Conservation (phyloP, 139 green algal species). For the Micromonas pusilla region DNA sequence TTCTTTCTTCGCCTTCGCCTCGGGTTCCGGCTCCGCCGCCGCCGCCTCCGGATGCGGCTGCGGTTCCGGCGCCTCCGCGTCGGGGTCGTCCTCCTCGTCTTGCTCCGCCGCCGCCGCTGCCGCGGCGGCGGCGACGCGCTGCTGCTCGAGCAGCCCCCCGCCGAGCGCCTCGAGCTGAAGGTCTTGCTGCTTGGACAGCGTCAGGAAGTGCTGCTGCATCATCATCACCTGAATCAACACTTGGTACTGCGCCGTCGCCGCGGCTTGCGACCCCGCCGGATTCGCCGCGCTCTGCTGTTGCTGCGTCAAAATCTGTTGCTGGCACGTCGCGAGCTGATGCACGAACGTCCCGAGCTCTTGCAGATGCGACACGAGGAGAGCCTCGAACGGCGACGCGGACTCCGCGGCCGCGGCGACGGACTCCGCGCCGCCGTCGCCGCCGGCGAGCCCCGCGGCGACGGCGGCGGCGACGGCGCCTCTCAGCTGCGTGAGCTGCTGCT, state of each 20-base stretch:
- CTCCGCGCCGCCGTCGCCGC: background rate
- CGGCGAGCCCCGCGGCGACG: background rate
- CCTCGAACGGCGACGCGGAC: background rate
- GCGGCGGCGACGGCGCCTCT: background rate
- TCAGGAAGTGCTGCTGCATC: background rate
- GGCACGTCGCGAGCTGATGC: background rate
- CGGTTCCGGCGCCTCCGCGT: too few relatives aligned
- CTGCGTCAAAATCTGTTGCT: background rate
- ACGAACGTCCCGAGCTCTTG: background rate
- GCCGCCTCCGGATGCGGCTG: too few relatives aligned
- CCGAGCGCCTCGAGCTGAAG: background rate
- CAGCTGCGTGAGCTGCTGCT: background rate
- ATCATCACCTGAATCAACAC: background rate
- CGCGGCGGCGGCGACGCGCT: background rate
- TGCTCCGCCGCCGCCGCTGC: background rate
- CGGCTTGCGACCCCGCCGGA: background rate
- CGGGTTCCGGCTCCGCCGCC: background rate
- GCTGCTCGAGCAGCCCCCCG: background rate
- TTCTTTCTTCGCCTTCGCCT: background rate
- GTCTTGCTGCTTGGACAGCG: background rate
- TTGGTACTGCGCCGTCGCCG: background rate
- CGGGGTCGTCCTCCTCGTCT: background rate
- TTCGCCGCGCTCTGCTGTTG: background rate
- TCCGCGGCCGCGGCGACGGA: background rate
- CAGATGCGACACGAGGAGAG: background rate